These are phyloP conservation scores for Fusarium tricinctum DNA, from an alignment of 2,329 filamentous ascomycete species.

Conservation along the genomic window DNA sequence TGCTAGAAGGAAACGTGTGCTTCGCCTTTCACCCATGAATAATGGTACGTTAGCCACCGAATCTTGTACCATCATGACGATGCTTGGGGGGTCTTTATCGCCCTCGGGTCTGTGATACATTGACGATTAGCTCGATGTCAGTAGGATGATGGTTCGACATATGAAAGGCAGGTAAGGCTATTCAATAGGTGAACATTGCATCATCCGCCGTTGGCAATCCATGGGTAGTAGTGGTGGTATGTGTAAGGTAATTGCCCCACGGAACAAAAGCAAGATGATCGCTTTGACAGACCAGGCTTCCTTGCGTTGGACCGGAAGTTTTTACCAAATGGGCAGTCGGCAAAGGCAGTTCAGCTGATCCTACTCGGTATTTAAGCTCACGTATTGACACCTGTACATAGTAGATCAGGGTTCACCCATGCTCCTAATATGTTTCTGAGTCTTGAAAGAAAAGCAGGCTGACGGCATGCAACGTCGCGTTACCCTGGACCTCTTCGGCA, in stretches of 20 bases:
- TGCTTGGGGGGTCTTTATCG: background rate
- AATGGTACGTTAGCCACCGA: conserved; percentile 9
- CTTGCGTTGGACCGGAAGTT: conserved; percentile 29
- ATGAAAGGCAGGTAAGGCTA: background rate
- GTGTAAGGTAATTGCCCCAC: conserved; percentile 5
- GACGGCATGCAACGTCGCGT: conserved; percentile 5
- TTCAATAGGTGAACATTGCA: background rate
- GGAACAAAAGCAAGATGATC: conserved; percentile 7
- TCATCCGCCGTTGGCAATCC: conserved; percentile 23
- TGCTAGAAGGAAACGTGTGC: conserved; percentile 35
- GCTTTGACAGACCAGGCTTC: conserved; percentile 31
- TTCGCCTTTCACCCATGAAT: conserved; percentile 15
- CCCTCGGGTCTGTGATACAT: conserved; percentile 2
- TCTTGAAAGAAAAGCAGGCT: conserved; percentile 6
- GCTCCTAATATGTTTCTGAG: background rate
- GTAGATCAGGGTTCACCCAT: conserved; percentile 26
- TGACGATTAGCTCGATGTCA: background rate
- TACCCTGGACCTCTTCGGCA: conserved; percentile 1
- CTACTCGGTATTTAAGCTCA: conserved; percentile 15
- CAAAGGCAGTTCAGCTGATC: conserved; percentile 30
- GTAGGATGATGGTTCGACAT: background rate
- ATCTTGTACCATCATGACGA: conserved; percentile 26
- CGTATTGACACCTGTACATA: background rate
- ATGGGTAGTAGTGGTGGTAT: background rate
- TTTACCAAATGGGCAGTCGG: conserved; percentile 19